Conservation (phyloP, 2,329 filamentous ascomycete genomes). For the Celoporthe dispersa region DNA sequence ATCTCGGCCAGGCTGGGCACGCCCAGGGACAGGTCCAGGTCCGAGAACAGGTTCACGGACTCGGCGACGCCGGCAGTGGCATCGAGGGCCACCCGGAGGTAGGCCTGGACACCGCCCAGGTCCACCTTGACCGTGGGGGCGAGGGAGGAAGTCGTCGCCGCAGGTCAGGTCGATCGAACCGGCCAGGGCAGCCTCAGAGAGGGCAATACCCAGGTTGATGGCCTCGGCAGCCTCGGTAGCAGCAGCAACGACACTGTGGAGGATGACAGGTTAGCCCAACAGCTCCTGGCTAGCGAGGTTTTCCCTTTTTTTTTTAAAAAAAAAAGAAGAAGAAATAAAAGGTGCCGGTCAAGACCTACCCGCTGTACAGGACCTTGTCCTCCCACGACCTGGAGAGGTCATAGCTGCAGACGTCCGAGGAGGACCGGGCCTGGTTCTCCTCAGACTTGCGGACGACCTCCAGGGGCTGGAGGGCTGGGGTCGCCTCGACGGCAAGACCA, state of each 20-base stretch:
- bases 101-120: conserved; percentile 36
- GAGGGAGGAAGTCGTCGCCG: conserved; percentile 24
- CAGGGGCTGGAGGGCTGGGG: conserved; percentile 21
- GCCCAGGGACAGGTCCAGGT: conserved; percentile 23
- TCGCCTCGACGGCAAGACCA: conserved; percentile 24
- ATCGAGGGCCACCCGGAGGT: conserved; percentile 35
- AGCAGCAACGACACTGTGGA: conserved; percentile 23
- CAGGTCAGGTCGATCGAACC: conserved; percentile 27
- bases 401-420: conserved; percentile 20
- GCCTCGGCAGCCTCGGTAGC: conserved; percentile 21
- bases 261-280: conserved; percentile 8
- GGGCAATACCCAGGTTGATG: conserved; percentile 26
- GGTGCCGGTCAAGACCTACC: conserved; percentile 14
- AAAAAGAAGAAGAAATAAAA: too few species aligned
- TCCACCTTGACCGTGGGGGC: conserved; percentile 63
- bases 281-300: neutral
- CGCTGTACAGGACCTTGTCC: conserved; percentile 26
- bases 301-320: neutral
- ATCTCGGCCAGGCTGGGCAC: conserved; percentile 35
- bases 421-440: conserved; percentile 25
- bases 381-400: conserved; percentile 27
- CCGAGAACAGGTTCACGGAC: conserved; percentile 26
- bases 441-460: conserved; percentile 21
- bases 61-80: conserved; percentile 34
- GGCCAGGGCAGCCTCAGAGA: conserved; percentile 25